phyloP scores from a whole-genome alignment of 2,329 filamentous ascomycete genomes.

The Calonectria pteridis region DNA sequence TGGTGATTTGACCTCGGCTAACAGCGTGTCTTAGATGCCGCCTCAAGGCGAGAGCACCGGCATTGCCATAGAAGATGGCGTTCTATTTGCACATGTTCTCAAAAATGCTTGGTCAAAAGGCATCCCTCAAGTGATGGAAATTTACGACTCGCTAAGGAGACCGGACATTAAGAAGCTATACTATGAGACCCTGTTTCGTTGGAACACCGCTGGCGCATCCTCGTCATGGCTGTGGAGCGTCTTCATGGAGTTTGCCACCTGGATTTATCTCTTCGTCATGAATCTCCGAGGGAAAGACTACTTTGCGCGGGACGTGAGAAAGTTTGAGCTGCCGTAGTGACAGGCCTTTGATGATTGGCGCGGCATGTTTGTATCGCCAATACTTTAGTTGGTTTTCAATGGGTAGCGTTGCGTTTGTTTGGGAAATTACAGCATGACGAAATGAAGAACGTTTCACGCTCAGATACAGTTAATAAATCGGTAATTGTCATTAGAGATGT shows the following conservation, averaged over 20 bases:
- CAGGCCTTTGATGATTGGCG: too few species aligned
- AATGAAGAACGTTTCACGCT: background rate
- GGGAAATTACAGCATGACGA: background rate
- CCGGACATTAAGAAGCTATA: conserved; percentile 58
- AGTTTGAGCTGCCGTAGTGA: conserved; percentile 27
- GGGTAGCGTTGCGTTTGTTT: background rate
- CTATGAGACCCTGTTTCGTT: conserved; percentile 52
- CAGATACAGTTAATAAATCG: background rate
- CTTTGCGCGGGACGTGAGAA: conserved; percentile 39
- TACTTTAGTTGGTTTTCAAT: background rate
- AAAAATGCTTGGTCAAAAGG: conserved; percentile 31
- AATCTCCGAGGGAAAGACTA: conserved; percentile 29
- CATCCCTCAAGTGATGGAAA: conserved; percentile 59
- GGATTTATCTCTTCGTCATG: conserved; percentile 37
- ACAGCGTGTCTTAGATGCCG: conserved; percentile 53
- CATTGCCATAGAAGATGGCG: conserved; percentile 65
- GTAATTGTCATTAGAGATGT: too few species aligned
- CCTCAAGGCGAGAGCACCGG: conserved; percentile 64
- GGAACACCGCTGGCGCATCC: conserved; percentile 29
- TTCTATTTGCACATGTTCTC: conserved; percentile 56
- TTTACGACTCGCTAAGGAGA: conserved; percentile 59
- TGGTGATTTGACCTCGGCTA: background rate
- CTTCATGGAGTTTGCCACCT: conserved; percentile 42
- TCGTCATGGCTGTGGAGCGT: conserved; percentile 35
- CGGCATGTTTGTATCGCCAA: background rate